Evolutionary conservation across 2,329 filamentous ascomycete genomes (phyloP).

Genomic region (Falciphora oryzae): DNA sequence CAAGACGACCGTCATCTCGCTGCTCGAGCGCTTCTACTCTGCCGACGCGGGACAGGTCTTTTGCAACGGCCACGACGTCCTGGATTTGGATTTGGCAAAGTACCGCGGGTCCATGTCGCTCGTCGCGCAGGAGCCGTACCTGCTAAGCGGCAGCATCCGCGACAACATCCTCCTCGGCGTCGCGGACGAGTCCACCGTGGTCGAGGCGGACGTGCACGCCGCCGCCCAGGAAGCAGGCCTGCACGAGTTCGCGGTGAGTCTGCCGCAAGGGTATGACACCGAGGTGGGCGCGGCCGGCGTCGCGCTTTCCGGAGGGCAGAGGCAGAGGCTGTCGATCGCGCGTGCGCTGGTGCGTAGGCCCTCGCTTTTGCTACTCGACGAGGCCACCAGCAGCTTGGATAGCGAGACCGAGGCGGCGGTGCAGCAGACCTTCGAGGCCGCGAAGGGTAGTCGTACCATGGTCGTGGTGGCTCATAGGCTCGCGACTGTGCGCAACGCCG

Average conservation of each 20-base stretch:
- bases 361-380: constrained; percentile 60
- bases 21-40: constrained; percentile 51
- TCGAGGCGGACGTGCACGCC: constrained; percentile 43
- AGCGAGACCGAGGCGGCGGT: constrained; percentile 50
- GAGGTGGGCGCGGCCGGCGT: constrained; percentile 7
- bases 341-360: constrained; percentile 57
- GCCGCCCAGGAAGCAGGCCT: constrained; percentile 58
- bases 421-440: constrained; percentile 45
- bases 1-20: constrained; percentile 44
- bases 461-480: constrained; percentile 37
- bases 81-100: constrained; percentile 32
- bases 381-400: constrained; percentile 62
- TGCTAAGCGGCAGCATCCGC: constrained; percentile 62
- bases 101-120: constrained; percentile 10
- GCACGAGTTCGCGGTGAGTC: constrained; percentile 62
- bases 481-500: constrained; percentile 35
- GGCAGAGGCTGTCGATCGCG: constrained; percentile 60
- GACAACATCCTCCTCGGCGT: constrained; percentile 62
- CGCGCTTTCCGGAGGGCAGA: constrained; percentile 56
- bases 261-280: constrained; percentile 37
- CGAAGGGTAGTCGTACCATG: constrained; percentile 28
- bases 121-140: constrained; percentile 57
- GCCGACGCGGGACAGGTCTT: constrained; percentile 41
- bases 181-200: constrained; percentile 28
- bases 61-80: constrained; percentile 43